Conservation (phyloP, 345 rosid species). For the Eucalyptus paniculata region DNA sequence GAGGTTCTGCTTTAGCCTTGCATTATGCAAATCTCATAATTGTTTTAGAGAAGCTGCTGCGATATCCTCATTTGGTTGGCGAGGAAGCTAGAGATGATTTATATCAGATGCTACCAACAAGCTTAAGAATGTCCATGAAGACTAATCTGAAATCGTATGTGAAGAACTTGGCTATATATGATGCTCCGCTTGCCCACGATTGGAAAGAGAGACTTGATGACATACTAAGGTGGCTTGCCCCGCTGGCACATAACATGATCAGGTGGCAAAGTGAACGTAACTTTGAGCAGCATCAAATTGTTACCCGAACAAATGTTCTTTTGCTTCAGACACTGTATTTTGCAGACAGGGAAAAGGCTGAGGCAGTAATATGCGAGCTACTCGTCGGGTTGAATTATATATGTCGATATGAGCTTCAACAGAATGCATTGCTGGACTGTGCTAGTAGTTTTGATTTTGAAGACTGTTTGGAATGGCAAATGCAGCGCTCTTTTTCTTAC, state of each 20-base stretch:
- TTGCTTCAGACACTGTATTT: conserved; percentile 80
- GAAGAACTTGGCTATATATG: conserved; percentile 78
- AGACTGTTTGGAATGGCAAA: conserved; percentile 88
- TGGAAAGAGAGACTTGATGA: conserved; percentile 83
- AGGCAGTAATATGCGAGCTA: conserved; percentile 67
- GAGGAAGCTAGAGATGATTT: conserved; percentile 95
- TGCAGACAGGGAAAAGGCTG: conserved; percentile 83
- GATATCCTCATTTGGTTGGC: conserved; percentile 85
- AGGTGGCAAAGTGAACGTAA: conserved; percentile 94
- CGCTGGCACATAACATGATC: conserved; percentile 91
- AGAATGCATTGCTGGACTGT: conserved; percentile 76
- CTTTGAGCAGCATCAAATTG: conserved; percentile 89
- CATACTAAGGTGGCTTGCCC: conserved; percentile 80
- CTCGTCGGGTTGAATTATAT: conserved; percentile 91
- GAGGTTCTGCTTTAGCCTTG: conserved; percentile 85
- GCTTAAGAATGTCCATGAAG: conserved; percentile 56
- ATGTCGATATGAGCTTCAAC: conserved; percentile 88
- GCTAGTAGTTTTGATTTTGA: conserved; percentile 95
- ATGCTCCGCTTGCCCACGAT: conserved; percentile 88
- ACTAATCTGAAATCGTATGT: conserved; percentile 59
- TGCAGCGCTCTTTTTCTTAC: conserved; percentile 37
- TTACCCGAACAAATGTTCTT: conserved; percentile 65
- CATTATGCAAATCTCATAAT: conserved; percentile 89
- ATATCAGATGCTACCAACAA: conserved; percentile 85
- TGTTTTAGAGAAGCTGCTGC: conserved; percentile 79